These are phyloP conservation scores for Fusarium acutatum DNA, from an alignment of 2,329 filamentous ascomycete species.

Conservation along the genomic window DNA sequence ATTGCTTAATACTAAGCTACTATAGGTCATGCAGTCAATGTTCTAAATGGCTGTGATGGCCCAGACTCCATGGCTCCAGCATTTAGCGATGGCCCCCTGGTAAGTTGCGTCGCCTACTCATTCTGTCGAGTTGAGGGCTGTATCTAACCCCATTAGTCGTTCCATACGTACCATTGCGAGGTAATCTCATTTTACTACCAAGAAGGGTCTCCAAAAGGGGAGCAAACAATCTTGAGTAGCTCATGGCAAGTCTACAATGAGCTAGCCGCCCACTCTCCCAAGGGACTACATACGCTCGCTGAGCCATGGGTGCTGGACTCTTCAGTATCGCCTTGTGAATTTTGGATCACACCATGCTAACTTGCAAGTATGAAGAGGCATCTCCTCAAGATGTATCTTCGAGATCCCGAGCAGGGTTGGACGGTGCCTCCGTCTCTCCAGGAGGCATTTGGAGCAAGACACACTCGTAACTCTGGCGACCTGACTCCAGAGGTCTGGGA, in stretches of 20 bases:
- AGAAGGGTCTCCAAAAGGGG: background rate
- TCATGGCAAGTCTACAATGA: background rate
- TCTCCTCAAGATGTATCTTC: background rate
- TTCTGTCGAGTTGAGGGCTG: background rate
- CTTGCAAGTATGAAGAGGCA: accelerated
- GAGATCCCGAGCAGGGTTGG: background rate
- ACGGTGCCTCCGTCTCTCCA: background rate
- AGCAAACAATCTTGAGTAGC: background rate
- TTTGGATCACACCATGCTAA: background rate
- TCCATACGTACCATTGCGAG: background rate
- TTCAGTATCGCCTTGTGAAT: background rate
- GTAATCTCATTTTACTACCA: background rate
- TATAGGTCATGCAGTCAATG: background rate
- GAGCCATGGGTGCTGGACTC: background rate
- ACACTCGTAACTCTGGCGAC: background rate
- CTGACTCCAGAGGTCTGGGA: background rate
- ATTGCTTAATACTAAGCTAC: background rate
- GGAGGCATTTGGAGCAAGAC: background rate
- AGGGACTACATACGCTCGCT: background rate
- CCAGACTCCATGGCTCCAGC: background rate
- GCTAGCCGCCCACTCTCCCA: background rate
- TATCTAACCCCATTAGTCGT: background rate
- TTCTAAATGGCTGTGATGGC: background rate
- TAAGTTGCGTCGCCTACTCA: background rate
- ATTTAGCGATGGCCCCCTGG: background rate